Conservation (phyloP, 2,329 filamentous ascomycete species). For the Aureobasidium namibiae region DNA sequence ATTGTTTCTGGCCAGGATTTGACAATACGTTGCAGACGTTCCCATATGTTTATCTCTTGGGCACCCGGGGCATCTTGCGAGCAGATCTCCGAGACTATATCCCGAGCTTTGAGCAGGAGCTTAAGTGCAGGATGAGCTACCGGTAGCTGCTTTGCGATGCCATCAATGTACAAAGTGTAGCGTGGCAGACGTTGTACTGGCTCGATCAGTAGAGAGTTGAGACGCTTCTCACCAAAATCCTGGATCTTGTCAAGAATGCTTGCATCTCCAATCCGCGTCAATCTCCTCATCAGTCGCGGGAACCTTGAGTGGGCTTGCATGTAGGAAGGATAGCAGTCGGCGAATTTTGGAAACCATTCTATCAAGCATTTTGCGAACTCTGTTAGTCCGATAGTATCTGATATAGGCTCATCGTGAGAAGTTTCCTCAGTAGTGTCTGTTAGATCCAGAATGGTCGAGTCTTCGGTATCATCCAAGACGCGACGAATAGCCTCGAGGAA, state of each 20-base stretch:
- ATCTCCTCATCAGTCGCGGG: constrained; percentile 67
- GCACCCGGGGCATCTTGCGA: constrained; percentile 68
- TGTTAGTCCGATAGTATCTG: constrained; percentile 62
- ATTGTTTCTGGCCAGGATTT: constrained; percentile 68
- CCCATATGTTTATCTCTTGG: constrained; percentile 66
- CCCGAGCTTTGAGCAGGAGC: constrained; percentile 75
- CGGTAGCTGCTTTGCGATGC: constrained; percentile 79
- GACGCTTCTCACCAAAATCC: constrained; percentile 77
- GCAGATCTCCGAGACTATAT: constrained; percentile 93
- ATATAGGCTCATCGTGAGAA: constrained; percentile 27
- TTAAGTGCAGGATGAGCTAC: constrained; percentile 78
- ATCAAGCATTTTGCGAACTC: constrained; percentile 73
- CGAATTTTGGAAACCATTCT: constrained; percentile 90
- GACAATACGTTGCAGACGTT: constrained; percentile 66
- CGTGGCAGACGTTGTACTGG: constrained; percentile 89
- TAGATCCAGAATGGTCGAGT: constrained; percentile 69
- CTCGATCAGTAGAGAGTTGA: constrained; percentile 89
- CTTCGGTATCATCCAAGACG: constrained; percentile 75
- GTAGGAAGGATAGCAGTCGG: constrained; percentile 85
- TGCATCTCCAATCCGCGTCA: constrained; percentile 68
- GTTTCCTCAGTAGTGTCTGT: constrained; percentile 43
- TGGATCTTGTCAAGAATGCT: constrained; percentile 75
- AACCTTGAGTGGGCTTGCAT: constrained; percentile 86
- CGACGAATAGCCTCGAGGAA: constrained; percentile 71
- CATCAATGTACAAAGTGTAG: constrained; percentile 94